Conservation (phyloP, 495 filamentous ascomycete species). For the Penicillium coprophilum region DNA sequence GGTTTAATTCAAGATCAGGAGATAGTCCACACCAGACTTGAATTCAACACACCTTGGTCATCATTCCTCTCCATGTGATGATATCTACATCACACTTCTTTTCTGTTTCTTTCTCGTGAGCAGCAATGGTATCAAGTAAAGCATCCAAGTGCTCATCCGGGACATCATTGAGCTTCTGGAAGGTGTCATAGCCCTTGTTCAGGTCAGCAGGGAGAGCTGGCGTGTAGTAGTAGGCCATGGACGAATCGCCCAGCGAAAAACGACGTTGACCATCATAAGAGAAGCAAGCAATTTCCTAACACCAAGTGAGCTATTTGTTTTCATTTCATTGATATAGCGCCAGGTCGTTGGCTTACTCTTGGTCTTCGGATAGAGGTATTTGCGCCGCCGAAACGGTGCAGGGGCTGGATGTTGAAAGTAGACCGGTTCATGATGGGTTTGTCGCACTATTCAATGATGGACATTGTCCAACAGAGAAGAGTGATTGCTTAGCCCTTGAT, state of each 20-base stretch:
- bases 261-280: slow-evolving; percentile 82
- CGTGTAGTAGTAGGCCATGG: slow-evolving; percentile 84
- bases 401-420: slow-evolving; percentile 62
- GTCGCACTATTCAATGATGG: not conserved
- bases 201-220: slow-evolving; percentile 69
- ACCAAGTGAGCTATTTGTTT: not conserved
- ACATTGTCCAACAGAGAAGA: not conserved
- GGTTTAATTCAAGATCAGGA: not conserved
- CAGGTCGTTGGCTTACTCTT: slow-evolving; percentile 47
- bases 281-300: slow-evolving; percentile 82
- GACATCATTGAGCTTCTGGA: slow-evolving; percentile 77
- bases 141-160: slow-evolving; percentile 86
- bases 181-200: slow-evolving; percentile 75
- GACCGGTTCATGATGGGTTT: slow-evolving; percentile 32
- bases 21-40: not conserved
- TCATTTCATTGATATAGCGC: not conserved
- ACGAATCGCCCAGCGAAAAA: slow-evolving; percentile 73
- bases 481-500: not conserved
- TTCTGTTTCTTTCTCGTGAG: slow-evolving; percentile 64
- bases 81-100: slow-evolving; percentile 72
- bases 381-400: slow-evolving; percentile 58
- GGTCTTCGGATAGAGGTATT: slow-evolving; percentile 66
- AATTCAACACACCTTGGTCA: slow-evolving; percentile 76
- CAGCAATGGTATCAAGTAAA: slow-evolving; percentile 71
- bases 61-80: slow-evolving; percentile 96